A percentile compares a stretch with the other conserved stretches of the same genome.
Conservation (phyloP, 495 filamentous ascomycete genomes). For the Clohesyomyces aquaticus region DNA sequence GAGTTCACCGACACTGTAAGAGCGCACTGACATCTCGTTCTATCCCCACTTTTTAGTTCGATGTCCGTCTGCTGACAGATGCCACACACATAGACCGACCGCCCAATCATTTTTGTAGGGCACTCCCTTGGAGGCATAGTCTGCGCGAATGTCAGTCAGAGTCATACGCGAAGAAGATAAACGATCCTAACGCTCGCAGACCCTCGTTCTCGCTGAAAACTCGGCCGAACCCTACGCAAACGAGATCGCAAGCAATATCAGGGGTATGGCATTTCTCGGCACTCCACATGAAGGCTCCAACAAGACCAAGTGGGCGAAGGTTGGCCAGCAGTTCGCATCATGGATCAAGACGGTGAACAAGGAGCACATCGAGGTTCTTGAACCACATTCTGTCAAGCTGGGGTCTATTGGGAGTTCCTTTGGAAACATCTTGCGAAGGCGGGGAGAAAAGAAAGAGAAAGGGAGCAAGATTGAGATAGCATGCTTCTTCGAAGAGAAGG, state of each 20-base stretch:
- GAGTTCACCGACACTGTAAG: conserved; percentile 6
- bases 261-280: conserved; percentile 21
- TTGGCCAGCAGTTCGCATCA: conserved; percentile 8
- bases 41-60: background rate
- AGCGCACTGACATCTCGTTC: background rate
- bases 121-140: conserved; percentile 27
- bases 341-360: conserved; percentile 12
- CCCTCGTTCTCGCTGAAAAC: conserved; percentile 17
- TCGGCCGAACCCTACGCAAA: too few species aligned
- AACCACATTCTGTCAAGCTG: conserved; percentile 23
- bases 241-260: too few species aligned
- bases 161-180: conserved; percentile 11
- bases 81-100: background rate
- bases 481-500: conserved; percentile 23
- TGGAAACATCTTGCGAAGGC: background rate
- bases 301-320: conserved; percentile 18
- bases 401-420: conserved; percentile 10
- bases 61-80: background rate
- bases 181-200: conserved; percentile 2
- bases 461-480: conserved; percentile 11
- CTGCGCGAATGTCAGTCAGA: conserved; percentile 21
- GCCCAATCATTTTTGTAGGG: conserved; percentile 19
- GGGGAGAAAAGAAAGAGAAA: conserved; percentile 1
- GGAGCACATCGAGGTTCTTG: conserved; percentile 21
- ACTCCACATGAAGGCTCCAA: conserved; percentile 23